A percentile compares a stretch with the other conserved stretches of the same genome.
phyloP scores from a whole-genome alignment of 495 filamentous ascomycete species.

The Aspergillus nanangensis region DNA sequence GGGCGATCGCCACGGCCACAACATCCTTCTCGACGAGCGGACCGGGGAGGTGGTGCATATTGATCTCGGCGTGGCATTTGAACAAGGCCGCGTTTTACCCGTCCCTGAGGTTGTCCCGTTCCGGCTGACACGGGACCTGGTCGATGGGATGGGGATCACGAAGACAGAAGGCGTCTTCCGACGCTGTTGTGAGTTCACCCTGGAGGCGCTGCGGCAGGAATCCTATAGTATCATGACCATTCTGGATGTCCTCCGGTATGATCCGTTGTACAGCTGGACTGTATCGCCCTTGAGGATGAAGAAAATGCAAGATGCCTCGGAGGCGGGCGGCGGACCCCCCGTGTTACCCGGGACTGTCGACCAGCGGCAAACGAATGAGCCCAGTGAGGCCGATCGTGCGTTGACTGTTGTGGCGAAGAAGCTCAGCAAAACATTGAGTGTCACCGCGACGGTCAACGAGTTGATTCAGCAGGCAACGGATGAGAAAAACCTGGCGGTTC shows the following conservation, averaged over 20 bases:
- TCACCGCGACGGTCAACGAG: slow-evolving; percentile 92
- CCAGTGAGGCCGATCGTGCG: slow-evolving; percentile 87
- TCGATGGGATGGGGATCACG: slow-evolving; percentile 95
- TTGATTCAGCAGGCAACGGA: slow-evolving; percentile 94
- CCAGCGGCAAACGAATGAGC: slow-evolving; percentile 60
- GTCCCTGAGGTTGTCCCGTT: slow-evolving; percentile 96
- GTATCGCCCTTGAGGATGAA: slow-evolving; percentile 84
- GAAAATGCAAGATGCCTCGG: slow-evolving; percentile 64
- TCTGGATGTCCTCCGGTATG: slow-evolving; percentile 90
- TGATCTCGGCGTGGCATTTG: slow-evolving; percentile 93
- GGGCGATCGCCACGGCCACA: slow-evolving; percentile 95
- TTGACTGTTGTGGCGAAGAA: slow-evolving; percentile 93
- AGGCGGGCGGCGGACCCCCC: slow-evolving; percentile 40
- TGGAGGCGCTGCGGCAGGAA: slow-evolving; percentile 89
- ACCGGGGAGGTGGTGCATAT: slow-evolving; percentile 96
- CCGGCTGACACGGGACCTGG: slow-evolving; percentile 88
- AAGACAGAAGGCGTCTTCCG: slow-evolving; percentile 94
- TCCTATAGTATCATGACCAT: slow-evolving; percentile 96
- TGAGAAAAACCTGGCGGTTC: slow-evolving; percentile 83
- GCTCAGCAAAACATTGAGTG: slow-evolving; percentile 86
- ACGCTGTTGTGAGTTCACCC: slow-evolving; percentile 93
- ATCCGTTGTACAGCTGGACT: slow-evolving; percentile 94
- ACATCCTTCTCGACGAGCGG: slow-evolving; percentile 86
- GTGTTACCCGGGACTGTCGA: slow-evolving; percentile 27
- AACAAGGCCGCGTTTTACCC: slow-evolving; percentile 87